Evolutionary conservation across 495 filamentous ascomycete species (phyloP).

Genomic region (Clohesyomyces aquaticus): DNA sequence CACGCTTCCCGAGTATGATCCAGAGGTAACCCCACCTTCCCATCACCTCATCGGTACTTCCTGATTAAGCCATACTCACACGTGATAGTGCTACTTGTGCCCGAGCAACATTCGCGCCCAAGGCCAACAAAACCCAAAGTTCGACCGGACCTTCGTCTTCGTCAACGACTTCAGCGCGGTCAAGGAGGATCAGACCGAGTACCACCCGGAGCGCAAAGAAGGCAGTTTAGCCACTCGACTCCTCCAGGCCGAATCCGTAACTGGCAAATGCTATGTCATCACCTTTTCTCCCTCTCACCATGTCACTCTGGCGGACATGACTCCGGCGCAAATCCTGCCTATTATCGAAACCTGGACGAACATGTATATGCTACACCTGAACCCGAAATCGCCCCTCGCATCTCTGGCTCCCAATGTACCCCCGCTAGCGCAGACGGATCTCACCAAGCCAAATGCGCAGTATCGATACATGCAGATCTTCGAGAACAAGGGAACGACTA

Average conservation of each 20-base stretch:
- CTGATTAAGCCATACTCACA: not conserved
- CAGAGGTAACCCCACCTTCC: constrained; percentile 55
- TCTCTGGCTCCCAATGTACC: constrained; percentile 53
- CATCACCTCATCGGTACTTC: constrained; percentile 1
- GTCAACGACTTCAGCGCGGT: constrained; percentile 98
- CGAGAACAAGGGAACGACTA: constrained; percentile 96
- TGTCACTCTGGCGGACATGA: constrained; percentile 86
- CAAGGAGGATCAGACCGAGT: constrained; percentile 84
- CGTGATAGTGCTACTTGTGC: constrained; percentile 83
- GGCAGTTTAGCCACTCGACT: constrained; percentile 74
- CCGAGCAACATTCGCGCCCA: constrained; percentile 91
- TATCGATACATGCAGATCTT: constrained; percentile 99
- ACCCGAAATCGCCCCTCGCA: constrained; percentile 69
- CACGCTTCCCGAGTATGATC: constrained; percentile 78
- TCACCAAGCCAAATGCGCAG: constrained; percentile 68
- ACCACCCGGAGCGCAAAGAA: constrained; percentile 57
- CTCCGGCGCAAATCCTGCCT: constrained; percentile 67
- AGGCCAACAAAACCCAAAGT: constrained; percentile 85
- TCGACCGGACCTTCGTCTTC: constrained; percentile 86
- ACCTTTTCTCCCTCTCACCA: constrained; percentile 91
- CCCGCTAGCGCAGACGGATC: constrained; percentile 53
- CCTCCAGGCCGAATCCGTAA: constrained; percentile 81
- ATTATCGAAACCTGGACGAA: constrained; percentile 85
- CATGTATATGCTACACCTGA: constrained; percentile 81
- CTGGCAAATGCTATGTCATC: constrained; percentile 96